Percentiles rank a stretch among this genome's conserved stretches.
These are phyloP conservation scores for Mycena albidolilacea DNA, from an alignment of 768 basidiomycete genomes.

Conservation along the genomic window DNA sequence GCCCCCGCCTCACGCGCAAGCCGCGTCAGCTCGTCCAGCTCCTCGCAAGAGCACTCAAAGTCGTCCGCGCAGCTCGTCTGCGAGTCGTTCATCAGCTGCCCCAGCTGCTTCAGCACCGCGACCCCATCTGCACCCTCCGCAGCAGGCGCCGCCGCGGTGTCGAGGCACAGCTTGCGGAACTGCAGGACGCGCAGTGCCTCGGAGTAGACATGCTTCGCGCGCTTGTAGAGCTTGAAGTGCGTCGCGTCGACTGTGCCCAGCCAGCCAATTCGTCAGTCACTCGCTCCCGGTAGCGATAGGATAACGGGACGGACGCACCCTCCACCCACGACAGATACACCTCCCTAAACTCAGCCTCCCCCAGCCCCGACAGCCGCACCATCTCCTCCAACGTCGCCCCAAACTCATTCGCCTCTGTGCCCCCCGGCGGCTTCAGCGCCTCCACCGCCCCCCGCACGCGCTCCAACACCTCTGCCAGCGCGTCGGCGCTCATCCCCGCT, in stretches of 20 bases:
- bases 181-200: slow-evolving; percentile 87
- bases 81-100: slow-evolving; percentile 83
- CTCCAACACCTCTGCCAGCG: slow-evolving; percentile 64
- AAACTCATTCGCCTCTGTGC: slow-evolving; percentile 56
- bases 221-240: slow-evolving; percentile 87
- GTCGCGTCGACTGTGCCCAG: slow-evolving; percentile 76
- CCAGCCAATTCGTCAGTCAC: no score
- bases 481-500: slow-evolving; percentile 60
- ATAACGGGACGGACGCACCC: slow-evolving; percentile 55
- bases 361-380: slow-evolving; percentile 74
- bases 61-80: slow-evolving; percentile 78
- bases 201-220: slow-evolving; percentile 84
- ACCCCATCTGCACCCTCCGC: slow-evolving; percentile 35
- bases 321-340: slow-evolving; percentile 87
- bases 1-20: slow-evolving; percentile 82
- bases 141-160: slow-evolving; percentile 55
- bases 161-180: slow-evolving; percentile 79
- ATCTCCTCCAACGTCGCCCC: slow-evolving; percentile 85
- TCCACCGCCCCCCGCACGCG: slow-evolving; percentile 64
- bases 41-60: slow-evolving; percentile 86
- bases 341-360: slow-evolving; percentile 68
- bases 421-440: slow-evolving; percentile 62
- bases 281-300: no score
- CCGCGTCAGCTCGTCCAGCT: slow-evolving; percentile 78
- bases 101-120: slow-evolving; percentile 66